Evolutionary conservation across 768 basidiomycete genomes (phyloP).

Genomic region (Mycena venus): DNA sequence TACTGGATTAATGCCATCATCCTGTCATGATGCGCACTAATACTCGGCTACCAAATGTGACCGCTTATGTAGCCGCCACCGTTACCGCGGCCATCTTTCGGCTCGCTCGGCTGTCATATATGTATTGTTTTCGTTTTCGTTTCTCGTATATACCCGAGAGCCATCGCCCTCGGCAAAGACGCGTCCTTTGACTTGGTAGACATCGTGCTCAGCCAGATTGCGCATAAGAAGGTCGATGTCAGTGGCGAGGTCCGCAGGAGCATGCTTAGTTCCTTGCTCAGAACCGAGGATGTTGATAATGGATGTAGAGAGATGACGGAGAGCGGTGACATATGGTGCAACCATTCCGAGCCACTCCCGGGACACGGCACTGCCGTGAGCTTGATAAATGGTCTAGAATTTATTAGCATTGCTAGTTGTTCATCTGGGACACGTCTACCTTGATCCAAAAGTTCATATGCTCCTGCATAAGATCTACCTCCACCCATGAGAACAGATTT

Average conservation of each 20-base stretch:
- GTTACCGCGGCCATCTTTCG: no score
- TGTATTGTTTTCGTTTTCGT: no score
- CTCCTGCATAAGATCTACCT: slow-evolving; percentile 48
- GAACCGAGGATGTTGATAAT: slow-evolving; percentile 8
- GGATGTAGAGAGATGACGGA: slow-evolving; percentile 15
- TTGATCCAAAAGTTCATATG: slow-evolving; percentile 51
- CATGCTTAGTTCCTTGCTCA: slow-evolving; percentile 6
- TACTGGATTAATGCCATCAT: no score
- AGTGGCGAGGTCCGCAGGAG: background rate
- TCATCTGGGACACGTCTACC: no score
- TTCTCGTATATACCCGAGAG: no score
- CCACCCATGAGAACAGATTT: no score
- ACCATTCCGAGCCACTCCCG: slow-evolving; percentile 48
- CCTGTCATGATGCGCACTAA: no score
- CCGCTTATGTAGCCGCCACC: no score
- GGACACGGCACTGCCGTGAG: slow-evolving; percentile 42
- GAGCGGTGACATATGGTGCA: slow-evolving; percentile 38
- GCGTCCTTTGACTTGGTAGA: background rate
- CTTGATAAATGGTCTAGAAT: background rate
- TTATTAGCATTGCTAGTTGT: no score
- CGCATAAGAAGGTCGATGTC: background rate
- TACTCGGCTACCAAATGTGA: no score
- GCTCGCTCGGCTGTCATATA: no score
- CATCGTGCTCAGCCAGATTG: background rate
- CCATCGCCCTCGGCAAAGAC: background rate